Conservation (phyloP, 208 protist genomes). For the Vickermania ingenoplastis region DNA sequence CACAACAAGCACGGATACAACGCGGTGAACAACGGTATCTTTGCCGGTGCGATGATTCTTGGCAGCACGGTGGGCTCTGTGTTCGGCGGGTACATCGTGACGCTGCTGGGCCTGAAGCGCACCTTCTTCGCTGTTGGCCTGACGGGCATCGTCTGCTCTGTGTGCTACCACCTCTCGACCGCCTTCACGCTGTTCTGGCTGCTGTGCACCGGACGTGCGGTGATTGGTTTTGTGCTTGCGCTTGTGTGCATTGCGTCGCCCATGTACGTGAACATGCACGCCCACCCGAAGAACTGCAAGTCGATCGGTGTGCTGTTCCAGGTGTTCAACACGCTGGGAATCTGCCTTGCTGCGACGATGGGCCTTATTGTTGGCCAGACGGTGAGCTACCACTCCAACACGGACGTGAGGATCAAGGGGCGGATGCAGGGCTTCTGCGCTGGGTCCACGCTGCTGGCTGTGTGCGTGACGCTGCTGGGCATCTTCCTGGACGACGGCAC, state of each 20-base stretch:
- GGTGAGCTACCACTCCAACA: constrained; percentile 10
- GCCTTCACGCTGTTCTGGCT: constrained; percentile 15
- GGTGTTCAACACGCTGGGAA: constrained; percentile 15
- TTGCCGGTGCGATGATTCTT: constrained; percentile 20
- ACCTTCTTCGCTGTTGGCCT: constrained; percentile 18
- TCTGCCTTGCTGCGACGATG: constrained; percentile 14
- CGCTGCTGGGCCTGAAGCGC: constrained; percentile 7
- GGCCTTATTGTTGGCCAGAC: constrained; percentile 14
- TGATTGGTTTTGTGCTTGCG: constrained; percentile 19
- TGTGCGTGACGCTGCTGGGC: constrained; percentile 4
- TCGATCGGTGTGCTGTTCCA: constrained; percentile 25
- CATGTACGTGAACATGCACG: constrained; percentile 20
- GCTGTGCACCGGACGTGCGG: constrained; percentile 17
- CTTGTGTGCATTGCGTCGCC: constrained; percentile 11
- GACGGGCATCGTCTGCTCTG: constrained; percentile 2
- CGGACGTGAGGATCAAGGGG: constrained; percentile 10
- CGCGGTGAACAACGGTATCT: constrained; percentile 12
- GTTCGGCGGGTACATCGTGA: constrained; percentile 19
- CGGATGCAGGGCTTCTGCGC: constrained; percentile 18
- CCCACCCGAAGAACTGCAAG: constrained; percentile 5
- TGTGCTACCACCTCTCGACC: constrained; percentile 17
- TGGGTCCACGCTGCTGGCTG: constrained; percentile 4
- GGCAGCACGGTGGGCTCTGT: constrained; percentile 16
- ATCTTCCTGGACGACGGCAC: constrained; percentile 7
- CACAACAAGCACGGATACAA: constrained; percentile 11